Evolutionary conservation across 805 yeast genomes (phyloP).

Genomic region (Spathaspora gorwiae): DNA sequence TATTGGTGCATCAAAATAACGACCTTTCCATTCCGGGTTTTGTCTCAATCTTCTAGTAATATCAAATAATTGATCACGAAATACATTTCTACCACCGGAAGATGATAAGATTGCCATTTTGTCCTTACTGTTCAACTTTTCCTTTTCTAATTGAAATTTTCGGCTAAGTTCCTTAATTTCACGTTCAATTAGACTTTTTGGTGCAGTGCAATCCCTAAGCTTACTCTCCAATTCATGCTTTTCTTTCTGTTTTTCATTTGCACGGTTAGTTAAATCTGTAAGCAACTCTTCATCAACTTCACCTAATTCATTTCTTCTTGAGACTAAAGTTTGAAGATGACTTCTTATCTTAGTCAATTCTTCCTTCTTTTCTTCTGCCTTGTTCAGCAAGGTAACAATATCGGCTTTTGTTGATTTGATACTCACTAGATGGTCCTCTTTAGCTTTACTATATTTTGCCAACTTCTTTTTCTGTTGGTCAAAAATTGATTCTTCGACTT

Average conservation of each 20-base stretch:
- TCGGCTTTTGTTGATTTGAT: background rate
- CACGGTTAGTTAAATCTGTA: constrained; percentile 14
- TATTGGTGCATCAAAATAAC: constrained; percentile 71
- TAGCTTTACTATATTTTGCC: background rate
- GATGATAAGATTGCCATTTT: constrained; percentile 44
- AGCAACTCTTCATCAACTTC: constrained; percentile 28
- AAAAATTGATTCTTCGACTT: background rate
- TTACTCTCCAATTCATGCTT: constrained; percentile 13
- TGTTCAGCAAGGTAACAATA: constrained; percentile 1
- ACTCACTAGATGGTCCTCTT: background rate
- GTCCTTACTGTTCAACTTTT: constrained; percentile 42
- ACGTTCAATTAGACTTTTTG: constrained; percentile 1
- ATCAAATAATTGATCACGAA: constrained; percentile 37
- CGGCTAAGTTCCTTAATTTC: constrained; percentile 7
- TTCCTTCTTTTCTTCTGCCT: constrained; percentile 5
- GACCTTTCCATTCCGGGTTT: constrained; percentile 30
- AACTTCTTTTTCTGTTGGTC: background rate
- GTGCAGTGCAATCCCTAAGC: constrained; percentile 1
- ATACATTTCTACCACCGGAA: constrained; percentile 25
- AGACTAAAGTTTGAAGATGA: constrained; percentile 5
- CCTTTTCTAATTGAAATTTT: constrained; percentile 13
- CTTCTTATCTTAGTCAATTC: background rate
- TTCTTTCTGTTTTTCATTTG: constrained; percentile 8
- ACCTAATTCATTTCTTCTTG: constrained; percentile 17
- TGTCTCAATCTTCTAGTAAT: constrained; percentile 40